Evolutionary conservation across 192 early-diverging fungal species (phyloP).

Genomic region (Podila epigama): DNA sequence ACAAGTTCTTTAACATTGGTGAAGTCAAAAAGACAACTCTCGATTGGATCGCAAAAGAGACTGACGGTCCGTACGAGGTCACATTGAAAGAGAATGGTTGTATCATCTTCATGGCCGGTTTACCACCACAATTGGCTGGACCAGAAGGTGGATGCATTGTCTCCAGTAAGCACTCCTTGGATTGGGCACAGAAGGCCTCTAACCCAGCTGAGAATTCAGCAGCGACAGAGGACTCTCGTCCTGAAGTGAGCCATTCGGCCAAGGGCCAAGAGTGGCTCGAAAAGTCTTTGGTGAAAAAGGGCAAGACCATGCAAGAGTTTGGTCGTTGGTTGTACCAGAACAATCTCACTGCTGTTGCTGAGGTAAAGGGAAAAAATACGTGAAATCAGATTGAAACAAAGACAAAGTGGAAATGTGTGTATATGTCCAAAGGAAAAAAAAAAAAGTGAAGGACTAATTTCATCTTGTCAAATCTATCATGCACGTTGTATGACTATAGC

Average conservation of each 20-base stretch:
- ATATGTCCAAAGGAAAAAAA: too few species aligned
- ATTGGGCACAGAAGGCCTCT: constrained; percentile 12
- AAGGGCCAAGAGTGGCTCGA: constrained; percentile 78
- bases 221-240: constrained; percentile 23
- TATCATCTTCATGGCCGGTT: constrained; percentile 81
- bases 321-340: constrained; percentile 73
- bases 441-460: not conserved
- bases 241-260: constrained; percentile 62
- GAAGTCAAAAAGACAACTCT: constrained; percentile 69
- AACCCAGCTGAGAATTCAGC: not conserved
- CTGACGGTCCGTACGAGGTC: constrained; percentile 87
- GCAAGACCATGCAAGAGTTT: constrained; percentile 71
- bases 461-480: too few species aligned
- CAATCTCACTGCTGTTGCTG: constrained; percentile 85
- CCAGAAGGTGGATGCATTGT: constrained; percentile 72
- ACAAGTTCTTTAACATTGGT: constrained; percentile 95
- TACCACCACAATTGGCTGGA: constrained; percentile 56
- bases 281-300: constrained; percentile 63
- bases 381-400: too few species aligned
- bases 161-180: constrained; percentile 86
- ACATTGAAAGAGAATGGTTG: constrained; percentile 98
- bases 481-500: constrained; percentile 53
- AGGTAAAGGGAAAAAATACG: too few species aligned
- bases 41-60: constrained; percentile 64
- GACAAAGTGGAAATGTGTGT: too few species aligned